phyloP scores from a whole-genome alignment of 805 yeast genomes.

The Scheffersomyces amazonensis region DNA sequence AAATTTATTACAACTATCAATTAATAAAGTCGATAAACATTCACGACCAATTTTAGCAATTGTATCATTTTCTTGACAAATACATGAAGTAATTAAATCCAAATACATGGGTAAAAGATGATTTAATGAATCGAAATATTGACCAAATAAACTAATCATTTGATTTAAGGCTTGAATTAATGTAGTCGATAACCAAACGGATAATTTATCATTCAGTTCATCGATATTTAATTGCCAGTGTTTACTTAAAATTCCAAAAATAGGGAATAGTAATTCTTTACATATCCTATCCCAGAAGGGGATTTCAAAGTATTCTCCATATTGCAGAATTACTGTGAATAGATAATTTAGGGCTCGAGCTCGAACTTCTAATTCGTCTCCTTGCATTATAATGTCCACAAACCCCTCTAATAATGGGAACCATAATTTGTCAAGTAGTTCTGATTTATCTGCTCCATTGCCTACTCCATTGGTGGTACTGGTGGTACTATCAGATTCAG shows the following conservation, averaged over 20 bases:
- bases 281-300: constrained; percentile 84
- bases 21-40: constrained; percentile 75
- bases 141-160: constrained; percentile 77
- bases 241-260: constrained; percentile 73
- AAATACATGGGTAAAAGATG: constrained; percentile 76
- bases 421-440: constrained; percentile 62
- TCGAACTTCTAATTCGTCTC: constrained; percentile 91
- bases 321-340: constrained; percentile 76
- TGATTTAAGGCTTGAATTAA: constrained; percentile 91
- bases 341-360: constrained; percentile 80
- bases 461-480: constrained; percentile 13
- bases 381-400: constrained; percentile 87
- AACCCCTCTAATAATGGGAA: constrained; percentile 84
- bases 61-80: constrained; percentile 95
- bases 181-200: constrained; percentile 96
- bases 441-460: constrained; percentile 14
- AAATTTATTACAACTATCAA: constrained; percentile 72
- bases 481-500: constrained; percentile 10
- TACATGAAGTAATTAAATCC: constrained; percentile 76
- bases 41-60: constrained; percentile 93
- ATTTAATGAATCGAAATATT: constrained; percentile 75
- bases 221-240: constrained; percentile 61
- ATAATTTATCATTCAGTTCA: constrained; percentile 74
- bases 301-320: constrained; percentile 72
- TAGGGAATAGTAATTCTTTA: constrained; percentile 79